These are phyloP conservation scores for Corynascus novoguineensis DNA, from an alignment of 495 filamentous ascomycete species.

Conservation along the genomic window DNA sequence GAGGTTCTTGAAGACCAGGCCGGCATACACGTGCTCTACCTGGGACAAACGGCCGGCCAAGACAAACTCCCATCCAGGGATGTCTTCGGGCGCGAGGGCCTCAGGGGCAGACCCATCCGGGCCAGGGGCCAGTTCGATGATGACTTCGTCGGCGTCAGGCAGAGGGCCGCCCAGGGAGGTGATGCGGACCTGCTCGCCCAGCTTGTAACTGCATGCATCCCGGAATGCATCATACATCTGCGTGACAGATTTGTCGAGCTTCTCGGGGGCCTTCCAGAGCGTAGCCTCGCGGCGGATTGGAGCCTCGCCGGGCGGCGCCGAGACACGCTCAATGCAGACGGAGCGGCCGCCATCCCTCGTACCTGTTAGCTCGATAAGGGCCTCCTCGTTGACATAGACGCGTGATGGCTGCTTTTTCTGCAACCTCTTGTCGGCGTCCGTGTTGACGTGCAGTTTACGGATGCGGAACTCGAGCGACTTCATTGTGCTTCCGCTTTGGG, in stretches of 20 bases:
- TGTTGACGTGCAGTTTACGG: constrained; percentile 38
- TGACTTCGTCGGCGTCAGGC: constrained; percentile 37
- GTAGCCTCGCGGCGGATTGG: constrained; percentile 48
- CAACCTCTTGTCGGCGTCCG: constrained; percentile 38
- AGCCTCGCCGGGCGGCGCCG: constrained; percentile 12
- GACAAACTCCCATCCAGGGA: constrained; percentile 28
- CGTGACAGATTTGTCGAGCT: constrained; percentile 56
- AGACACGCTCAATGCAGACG: constrained; percentile 47
- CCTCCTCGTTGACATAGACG: constrained; percentile 61
- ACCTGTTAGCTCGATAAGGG: constrained; percentile 51
- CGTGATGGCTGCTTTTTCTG: constrained; percentile 44
- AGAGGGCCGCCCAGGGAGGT: constrained; percentile 31
- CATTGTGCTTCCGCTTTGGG: constrained; percentile 18
- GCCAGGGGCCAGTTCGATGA: constrained; percentile 28
- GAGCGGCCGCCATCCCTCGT: constrained; percentile 53
- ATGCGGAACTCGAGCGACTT: constrained; percentile 44
- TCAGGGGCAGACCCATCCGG: constrained; percentile 7
- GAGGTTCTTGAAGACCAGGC: constrained; percentile 46
- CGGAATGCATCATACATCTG: constrained; percentile 64
- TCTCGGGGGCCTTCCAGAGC: constrained; percentile 60
- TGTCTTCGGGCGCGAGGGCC: constrained; percentile 18
- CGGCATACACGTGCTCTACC: constrained; percentile 44
- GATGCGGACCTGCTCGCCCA: constrained; percentile 57
- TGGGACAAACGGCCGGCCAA: constrained; percentile 31
- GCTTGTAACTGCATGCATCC: constrained; percentile 56